Evolutionary conservation across 495 filamentous ascomycete genomes (phyloP), one percentile per base, ranked within the genome.

Genomic region (Polyplosphaeria fusca): DNA sequence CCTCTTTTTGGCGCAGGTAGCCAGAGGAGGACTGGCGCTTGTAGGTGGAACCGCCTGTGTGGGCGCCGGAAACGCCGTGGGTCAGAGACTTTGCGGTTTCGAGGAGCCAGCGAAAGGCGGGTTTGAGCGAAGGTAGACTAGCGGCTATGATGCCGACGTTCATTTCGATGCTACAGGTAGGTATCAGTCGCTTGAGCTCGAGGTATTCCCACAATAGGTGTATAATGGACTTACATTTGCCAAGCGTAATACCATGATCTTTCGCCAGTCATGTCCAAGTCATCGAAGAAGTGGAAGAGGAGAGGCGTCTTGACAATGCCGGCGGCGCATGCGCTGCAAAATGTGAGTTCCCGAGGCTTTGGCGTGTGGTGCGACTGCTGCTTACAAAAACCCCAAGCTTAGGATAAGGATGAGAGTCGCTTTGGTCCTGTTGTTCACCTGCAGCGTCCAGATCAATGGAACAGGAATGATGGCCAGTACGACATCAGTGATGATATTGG

Each of bases 381-480:
- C 51, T 18, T 61, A 61, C 58, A 69, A 61, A 41, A 67, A 58
- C 5, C 67, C 67, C 7, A 69, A 44, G 30, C 55, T 48, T 1
- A 69, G 57, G 28, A 67, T 64, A 32, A 63, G 46, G 16, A 52
- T 54, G n/a, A 69, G 59, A 5, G 58, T 52, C 4, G 60, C 47
- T 49, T 69, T 69, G n/a, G 65, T 63, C 5, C 67, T 61, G 7
- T 28, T 48, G 46, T 67, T 67, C 50, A 67, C 42, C 24, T 67
- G 64, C 19, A 69, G 52, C 13, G 60, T 60, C 50, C 60, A 53
- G 30, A 69, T 62, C 27, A 69, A 44, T 11, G 67, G 67, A 18
- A 69, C 47, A 0, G 67, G 67, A 14, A 67, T 11, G 16, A 67
- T 32, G 16, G 67, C 67, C 45, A 69, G 62, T 13, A 65, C 28